A percentile compares a stretch with the other conserved stretches of the same genome.
phyloP scores from a whole-genome alignment of 371 early-diverging fungal species.

The Apophysomyces elegans region DNA sequence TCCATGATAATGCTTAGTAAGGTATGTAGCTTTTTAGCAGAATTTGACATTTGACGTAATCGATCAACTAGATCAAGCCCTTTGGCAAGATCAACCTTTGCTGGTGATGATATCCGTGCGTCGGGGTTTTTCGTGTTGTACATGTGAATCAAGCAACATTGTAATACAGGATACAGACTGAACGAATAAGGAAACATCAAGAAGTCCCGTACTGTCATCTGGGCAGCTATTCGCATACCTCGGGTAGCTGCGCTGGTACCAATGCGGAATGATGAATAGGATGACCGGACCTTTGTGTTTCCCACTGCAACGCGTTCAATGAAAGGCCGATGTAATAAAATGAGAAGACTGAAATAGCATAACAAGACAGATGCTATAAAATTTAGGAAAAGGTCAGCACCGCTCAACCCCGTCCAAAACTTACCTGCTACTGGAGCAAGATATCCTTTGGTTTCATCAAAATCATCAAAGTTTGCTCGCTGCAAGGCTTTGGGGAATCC shows the following conservation, averaged over 20 bases:
- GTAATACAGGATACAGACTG: constrained; percentile 48
- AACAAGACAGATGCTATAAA: constrained; percentile 39
- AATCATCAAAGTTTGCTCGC: constrained; percentile 14
- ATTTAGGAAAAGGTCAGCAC: background rate
- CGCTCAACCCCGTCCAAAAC: background rate
- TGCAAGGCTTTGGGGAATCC: constrained; percentile 44
- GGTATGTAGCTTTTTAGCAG: constrained; percentile 33
- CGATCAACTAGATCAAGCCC: constrained; percentile 36
- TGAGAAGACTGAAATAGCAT: constrained; percentile 45
- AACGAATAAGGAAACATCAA: constrained; percentile 52
- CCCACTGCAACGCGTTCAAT: constrained; percentile 34
- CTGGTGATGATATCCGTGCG: constrained; percentile 35
- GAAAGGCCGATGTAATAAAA: constrained; percentile 53
- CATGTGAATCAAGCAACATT: constrained; percentile 51
- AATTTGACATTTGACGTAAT: constrained; percentile 37
- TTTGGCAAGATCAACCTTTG: constrained; percentile 40
- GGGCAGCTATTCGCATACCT: constrained; percentile 44
- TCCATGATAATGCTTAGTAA: constrained; percentile 40
- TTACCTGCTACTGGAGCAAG: constrained; percentile 50
- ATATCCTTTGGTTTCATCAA: constrained; percentile 25
- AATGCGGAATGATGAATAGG: constrained; percentile 48
- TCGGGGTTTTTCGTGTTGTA: constrained; percentile 49
- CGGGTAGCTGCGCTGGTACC: constrained; percentile 50
- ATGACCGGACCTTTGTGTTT: constrained; percentile 27
- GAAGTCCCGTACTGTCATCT: constrained; percentile 40